Percentiles rank a stretch among this genome's conserved stretches.
These are phyloP conservation scores for Hypholoma fasciculare DNA, from an alignment of 768 basidiomycete species.

Conservation along the genomic window DNA sequence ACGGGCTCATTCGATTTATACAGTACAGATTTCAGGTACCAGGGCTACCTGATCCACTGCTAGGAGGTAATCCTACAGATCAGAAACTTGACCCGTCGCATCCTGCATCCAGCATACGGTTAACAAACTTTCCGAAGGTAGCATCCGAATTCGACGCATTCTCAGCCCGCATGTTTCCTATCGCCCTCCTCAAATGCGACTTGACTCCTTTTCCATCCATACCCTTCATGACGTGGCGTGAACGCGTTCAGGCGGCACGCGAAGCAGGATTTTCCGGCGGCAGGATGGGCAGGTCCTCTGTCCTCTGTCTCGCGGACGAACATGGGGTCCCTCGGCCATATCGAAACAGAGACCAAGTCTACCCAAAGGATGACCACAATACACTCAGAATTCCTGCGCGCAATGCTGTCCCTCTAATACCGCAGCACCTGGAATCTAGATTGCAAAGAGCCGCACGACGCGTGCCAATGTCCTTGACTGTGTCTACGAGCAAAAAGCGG, in stretches of 20 bases:
- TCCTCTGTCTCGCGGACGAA: constrained; percentile 2
- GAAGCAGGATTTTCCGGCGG: constrained; percentile 12
- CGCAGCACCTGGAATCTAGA: constrained; percentile 3
- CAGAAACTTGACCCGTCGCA: constrained; percentile 27
- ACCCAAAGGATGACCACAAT: constrained; percentile 15
- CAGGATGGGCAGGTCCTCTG: background rate
- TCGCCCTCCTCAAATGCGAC: constrained; percentile 13
- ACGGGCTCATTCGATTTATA: background rate
- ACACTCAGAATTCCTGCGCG: constrained; percentile 12
- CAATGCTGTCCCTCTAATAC: constrained; percentile 6
- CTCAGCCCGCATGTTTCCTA: constrained; percentile 14
- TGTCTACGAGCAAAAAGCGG: constrained; percentile 33
- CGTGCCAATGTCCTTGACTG: constrained; percentile 37
- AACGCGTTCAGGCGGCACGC: constrained; percentile 17
- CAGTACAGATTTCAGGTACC: constrained; percentile 32
- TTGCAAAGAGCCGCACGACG: constrained; percentile 19
- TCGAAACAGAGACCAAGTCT: constrained; percentile 9
- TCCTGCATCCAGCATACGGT: constrained; percentile 12
- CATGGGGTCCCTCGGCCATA: background rate
- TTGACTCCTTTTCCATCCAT: constrained; percentile 5
- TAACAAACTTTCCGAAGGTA: background rate
- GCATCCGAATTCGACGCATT: constrained; percentile 8
- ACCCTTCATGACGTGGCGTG: constrained; percentile 21
- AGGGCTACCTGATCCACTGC: constrained; percentile 26
- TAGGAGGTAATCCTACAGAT: constrained; percentile 1